Evolutionary conservation across 108 stramenopile species (phyloP).

Genomic region (Cyclotella choctawhatcheeana): DNA sequence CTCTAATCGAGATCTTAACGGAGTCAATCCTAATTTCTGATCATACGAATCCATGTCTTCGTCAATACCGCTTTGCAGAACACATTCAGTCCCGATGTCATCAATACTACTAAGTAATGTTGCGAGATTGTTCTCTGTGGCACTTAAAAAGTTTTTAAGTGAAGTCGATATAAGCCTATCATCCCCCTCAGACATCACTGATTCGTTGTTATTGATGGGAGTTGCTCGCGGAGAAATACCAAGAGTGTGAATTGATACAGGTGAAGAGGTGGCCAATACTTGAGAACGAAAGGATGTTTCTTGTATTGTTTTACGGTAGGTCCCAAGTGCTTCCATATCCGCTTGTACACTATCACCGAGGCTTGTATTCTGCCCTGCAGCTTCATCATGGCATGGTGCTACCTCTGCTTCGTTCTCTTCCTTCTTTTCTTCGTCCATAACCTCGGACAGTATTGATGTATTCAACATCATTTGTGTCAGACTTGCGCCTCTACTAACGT

Average conservation of each 20-base stretch:
- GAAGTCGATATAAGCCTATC: background rate
- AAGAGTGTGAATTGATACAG: background rate
- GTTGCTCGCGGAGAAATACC: background rate
- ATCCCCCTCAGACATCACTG: background rate
- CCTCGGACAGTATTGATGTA: background rate
- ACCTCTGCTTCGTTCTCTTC: background rate
- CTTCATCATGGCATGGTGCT: background rate
- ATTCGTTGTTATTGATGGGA: background rate
- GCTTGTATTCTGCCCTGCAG: background rate
- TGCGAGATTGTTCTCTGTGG: background rate
- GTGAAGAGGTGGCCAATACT: background rate
- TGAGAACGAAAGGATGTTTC: background rate
- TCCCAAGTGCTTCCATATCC: background rate
- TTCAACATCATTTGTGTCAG: background rate
- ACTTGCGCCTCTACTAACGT: too few relatives aligned
- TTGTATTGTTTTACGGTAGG: background rate
- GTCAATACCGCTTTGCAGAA: background rate
- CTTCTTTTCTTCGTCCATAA: constrained; percentile 7
- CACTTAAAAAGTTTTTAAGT: constrained; percentile 9
- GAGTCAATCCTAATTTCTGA: background rate
- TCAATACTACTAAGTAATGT: constrained; percentile 1
- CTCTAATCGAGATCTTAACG: background rate
- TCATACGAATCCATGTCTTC: background rate
- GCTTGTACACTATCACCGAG: background rate
- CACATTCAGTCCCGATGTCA: background rate